Conservation (phyloP, 805 yeast species). For the Jamesozyma rosinii region DNA sequence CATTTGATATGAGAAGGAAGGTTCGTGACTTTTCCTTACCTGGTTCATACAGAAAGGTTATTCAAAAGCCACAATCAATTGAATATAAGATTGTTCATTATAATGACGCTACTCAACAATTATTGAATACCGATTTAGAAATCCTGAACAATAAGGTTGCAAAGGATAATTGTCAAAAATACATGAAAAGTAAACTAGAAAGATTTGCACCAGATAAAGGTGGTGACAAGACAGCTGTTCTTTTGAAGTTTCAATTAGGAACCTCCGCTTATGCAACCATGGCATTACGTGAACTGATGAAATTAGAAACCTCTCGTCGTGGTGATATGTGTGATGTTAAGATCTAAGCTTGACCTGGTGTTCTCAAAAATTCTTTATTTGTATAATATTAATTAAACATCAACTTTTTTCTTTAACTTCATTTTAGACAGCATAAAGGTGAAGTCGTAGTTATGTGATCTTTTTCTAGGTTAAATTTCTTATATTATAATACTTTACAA, state of each 20-base stretch:
- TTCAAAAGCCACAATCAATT: slow-evolving; percentile 56
- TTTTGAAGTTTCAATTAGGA: slow-evolving; percentile 68
- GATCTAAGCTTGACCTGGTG: slow-evolving; percentile 1
- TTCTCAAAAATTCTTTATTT: background rate
- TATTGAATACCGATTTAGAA: slow-evolving; percentile 73
- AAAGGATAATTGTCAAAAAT: slow-evolving; percentile 26
- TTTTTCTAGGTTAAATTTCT: background rate
- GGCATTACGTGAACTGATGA: slow-evolving; percentile 89
- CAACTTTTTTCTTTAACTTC: too few species aligned
- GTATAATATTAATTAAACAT: background rate
- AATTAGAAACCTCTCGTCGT: slow-evolving; percentile 55
- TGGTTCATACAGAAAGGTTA: slow-evolving; percentile 74
- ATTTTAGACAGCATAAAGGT: background rate
- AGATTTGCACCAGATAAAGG: slow-evolving; percentile 31
- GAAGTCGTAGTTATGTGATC: background rate
- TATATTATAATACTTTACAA: background rate
- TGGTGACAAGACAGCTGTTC: slow-evolving; percentile 55
- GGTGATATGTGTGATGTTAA: slow-evolving; percentile 40
- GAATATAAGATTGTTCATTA: slow-evolving; percentile 59
- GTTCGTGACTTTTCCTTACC: slow-evolving; percentile 84
- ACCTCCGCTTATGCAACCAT: slow-evolving; percentile 93
- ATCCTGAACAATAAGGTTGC: slow-evolving; percentile 35
- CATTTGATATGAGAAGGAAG: slow-evolving; percentile 72
- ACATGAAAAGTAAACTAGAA: slow-evolving; percentile 24
- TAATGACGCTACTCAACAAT: slow-evolving; percentile 52